Base-by-base conservation (phyloP, 73 alveolate genomes). In the Uronychia setigera region DNA sequence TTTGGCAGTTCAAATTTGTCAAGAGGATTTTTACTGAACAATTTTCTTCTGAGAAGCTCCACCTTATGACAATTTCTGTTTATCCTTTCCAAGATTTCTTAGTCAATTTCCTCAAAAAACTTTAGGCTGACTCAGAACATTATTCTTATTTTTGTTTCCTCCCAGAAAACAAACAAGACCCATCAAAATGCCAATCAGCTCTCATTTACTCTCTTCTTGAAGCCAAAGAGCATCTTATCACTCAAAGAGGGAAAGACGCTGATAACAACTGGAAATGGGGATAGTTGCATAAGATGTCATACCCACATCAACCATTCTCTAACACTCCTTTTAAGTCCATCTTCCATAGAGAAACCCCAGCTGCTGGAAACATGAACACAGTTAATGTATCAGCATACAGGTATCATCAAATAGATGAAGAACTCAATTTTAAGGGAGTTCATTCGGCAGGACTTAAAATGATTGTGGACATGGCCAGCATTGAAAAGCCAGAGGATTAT, bases 321-420 rank as follows among this genome's bases (percentile, higher is more conserved):
- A 74, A 77, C 76, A 75, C 87, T 31, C 94, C 95, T 31, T 74
- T 88, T 31, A 95, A 93, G 67, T 34, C 59, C 35, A 46, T 93
- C 46, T 95, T 92, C 92, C 95, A 88, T 84, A 95, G 93, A 85
- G 93, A 88, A 78, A 81, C 84, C 33, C 60, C 85, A 59, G 96
- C 88, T 31, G 96, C 94, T 32, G 99, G 99, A 85, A 91, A 92
- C 82, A 82, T 94, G 32, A 95, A 95, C 78, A 95, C 99, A 0
- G 79, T 93, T 60, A 91, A 87, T 33, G 96, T 95, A 0, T 90
- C 96, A 0, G 74, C 60, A 31, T 82, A 88, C 58, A 80, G 85
- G 26, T 87, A 85, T 77, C 34, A 89, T 1, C 34, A 35, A 34
- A 74, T 83, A 35, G 87, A 84, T 32, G 86, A 79, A 27, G 91